A percentile compares a stretch with the other conserved stretches of the same genome.
Conservation (phyloP, 2,329 filamentous ascomycete species). For the Pseudogymnoascus sp. region DNA sequence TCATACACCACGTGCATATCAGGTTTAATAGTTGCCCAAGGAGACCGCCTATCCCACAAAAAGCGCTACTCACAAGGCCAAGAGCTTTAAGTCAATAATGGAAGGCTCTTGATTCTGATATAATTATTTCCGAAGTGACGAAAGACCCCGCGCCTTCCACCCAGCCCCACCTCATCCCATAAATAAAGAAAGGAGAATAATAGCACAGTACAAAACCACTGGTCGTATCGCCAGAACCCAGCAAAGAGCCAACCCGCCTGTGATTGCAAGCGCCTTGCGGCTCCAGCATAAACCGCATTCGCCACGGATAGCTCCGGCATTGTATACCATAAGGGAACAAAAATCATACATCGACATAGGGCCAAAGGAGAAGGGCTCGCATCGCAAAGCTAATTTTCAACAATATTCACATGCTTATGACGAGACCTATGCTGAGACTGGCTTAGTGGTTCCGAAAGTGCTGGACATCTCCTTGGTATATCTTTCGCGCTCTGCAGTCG, state of each 20-base stretch:
- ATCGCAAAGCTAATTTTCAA: constrained; percentile 4
- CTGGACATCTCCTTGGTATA: not conserved
- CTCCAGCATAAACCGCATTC: not conserved
- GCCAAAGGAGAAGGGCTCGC: not conserved
- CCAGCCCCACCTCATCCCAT: not conserved
- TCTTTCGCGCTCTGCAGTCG: not conserved
- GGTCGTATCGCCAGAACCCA: not conserved
- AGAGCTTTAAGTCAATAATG: not conserved
- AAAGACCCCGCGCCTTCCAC: not conserved
- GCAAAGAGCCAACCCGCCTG: not conserved
- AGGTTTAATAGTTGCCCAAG: not conserved
- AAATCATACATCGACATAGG: constrained; percentile 2
- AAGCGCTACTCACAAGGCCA: not conserved
- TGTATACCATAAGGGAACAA: constrained; percentile 6
- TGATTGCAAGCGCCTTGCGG: not conserved
- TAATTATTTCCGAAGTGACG: not conserved
- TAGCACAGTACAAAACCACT: constrained; percentile 2
- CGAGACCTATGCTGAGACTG: not conserved
- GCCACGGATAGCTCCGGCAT: constrained; percentile 2
- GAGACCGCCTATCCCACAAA: not conserved
- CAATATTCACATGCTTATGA: constrained; percentile 1
- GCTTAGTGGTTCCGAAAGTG: not conserved
- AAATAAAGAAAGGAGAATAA: not conserved
- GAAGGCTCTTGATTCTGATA: constrained; percentile 3
- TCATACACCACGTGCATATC: not conserved